Evolutionary conservation across 2,329 filamentous ascomycete species (phyloP).

Genomic region (Monilinia laxa): DNA sequence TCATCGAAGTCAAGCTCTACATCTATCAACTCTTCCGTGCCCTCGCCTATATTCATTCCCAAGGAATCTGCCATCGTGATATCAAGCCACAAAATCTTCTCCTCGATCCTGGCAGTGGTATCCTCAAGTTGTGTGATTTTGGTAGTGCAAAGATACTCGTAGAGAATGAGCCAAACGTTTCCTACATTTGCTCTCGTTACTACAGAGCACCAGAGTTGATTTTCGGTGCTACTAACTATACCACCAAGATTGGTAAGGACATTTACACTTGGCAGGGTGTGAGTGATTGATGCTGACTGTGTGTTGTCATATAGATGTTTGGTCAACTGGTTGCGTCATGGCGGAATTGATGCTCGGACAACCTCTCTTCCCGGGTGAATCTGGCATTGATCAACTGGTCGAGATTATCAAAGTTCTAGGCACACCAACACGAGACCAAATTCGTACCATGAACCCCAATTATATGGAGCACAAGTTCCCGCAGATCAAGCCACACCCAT

Average conservation of each 20-base stretch:
- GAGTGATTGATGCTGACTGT: constrained; percentile 28
- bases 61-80: constrained; percentile 97
- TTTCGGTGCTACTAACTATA: constrained; percentile 98
- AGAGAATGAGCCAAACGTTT: constrained; percentile 98
- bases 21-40: constrained; percentile 99
- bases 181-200: constrained; percentile 99
- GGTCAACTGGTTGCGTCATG: constrained; percentile 99
- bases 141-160: constrained; percentile 98
- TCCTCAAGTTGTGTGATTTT: constrained; percentile 98
- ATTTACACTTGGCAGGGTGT: constrained; percentile 18
- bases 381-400: constrained; percentile 95
- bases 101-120: constrained; percentile 83
- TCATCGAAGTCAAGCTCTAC: constrained; percentile 97
- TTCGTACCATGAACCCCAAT: constrained; percentile 99
- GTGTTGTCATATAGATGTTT: constrained; percentile 69
- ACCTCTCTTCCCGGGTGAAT: constrained; percentile 95
- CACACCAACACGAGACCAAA: constrained; percentile 95
- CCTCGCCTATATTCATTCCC: constrained; percentile 97
- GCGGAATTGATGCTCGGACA: constrained; percentile 98
- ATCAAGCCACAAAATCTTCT: constrained; percentile 99
- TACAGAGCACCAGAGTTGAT: constrained; percentile 98
- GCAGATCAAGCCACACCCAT: constrained; percentile 98
- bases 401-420: constrained; percentile 99
- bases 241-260: constrained; percentile 93
- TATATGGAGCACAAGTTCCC: constrained; percentile 99